Evolutionary conservation across 805 yeast species (phyloP).

Genomic region (Yarrowia divulgata): DNA sequence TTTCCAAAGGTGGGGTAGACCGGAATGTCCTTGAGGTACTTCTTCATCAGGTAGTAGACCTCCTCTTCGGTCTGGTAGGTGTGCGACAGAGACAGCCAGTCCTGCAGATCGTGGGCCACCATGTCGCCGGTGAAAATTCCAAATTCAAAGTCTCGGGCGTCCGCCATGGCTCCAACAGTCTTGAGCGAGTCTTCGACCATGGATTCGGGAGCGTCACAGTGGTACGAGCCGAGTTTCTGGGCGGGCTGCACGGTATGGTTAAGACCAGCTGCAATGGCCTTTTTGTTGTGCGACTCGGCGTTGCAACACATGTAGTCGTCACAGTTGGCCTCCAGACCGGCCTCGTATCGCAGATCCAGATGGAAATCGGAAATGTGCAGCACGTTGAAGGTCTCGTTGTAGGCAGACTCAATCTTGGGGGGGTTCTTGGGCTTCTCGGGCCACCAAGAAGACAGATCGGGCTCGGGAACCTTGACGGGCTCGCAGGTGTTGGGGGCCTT

Average conservation of each 20-base stretch:
- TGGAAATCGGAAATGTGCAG: constrained; percentile 74
- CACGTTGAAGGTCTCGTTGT: constrained; percentile 60
- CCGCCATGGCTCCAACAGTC: constrained; percentile 53
- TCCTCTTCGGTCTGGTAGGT: constrained; percentile 61
- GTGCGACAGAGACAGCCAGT: constrained; percentile 57
- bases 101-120: constrained; percentile 65
- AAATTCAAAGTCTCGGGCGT: constrained; percentile 59
- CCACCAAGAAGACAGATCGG: constrained; percentile 42
- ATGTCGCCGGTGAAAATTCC: constrained; percentile 76
- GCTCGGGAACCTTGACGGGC: not conserved
- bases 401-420: constrained; percentile 50
- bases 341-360: constrained; percentile 59
- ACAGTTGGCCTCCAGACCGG: constrained; percentile 55
- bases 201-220: constrained; percentile 72
- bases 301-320: constrained; percentile 69
- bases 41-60: constrained; percentile 61
- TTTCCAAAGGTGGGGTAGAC: constrained; percentile 71
- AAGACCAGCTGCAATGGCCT: constrained; percentile 8
- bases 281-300: constrained; percentile 29
- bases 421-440: constrained; percentile 58
- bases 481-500: constrained; percentile 24
- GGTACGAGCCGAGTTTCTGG: constrained; percentile 64
- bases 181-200: constrained; percentile 65
- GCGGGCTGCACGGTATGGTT: constrained; percentile 58
- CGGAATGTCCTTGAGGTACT: constrained; percentile 59